phyloP scores from a whole-genome alignment of 495 filamentous ascomycete genomes.

The Penicillium soppii region DNA sequence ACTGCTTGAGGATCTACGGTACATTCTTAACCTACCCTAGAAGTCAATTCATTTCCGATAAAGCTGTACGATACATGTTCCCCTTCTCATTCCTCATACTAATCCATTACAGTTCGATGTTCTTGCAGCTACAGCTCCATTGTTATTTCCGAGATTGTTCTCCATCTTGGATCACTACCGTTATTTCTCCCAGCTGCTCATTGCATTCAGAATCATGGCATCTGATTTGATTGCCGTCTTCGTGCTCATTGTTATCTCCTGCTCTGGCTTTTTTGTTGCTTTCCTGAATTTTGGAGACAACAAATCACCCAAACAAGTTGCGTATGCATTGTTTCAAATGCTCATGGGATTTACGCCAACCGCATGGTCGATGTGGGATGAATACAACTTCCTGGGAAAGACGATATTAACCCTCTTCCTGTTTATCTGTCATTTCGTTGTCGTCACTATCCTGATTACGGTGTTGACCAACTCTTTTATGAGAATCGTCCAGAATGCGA shows the following conservation, averaged over 20 bases:
- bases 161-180: slow-evolving; percentile 89
- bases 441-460: slow-evolving; percentile 90
- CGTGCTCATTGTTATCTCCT: slow-evolving; percentile 77
- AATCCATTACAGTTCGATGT: slow-evolving; percentile 64
- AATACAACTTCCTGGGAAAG: slow-evolving; percentile 76
- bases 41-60: slow-evolving; percentile 63
- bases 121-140: slow-evolving; percentile 81
- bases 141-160: slow-evolving; percentile 87
- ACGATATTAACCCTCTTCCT: slow-evolving; percentile 75
- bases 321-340: slow-evolving; percentile 88
- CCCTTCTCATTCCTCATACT: neutral
- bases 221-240: slow-evolving; percentile 82
- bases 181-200: slow-evolving; percentile 91
- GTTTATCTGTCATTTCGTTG: slow-evolving; percentile 90
- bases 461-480: slow-evolving; percentile 94
- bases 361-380: slow-evolving; percentile 70
- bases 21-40: slow-evolving; percentile 70
- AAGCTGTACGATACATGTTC: slow-evolving; percentile 43
- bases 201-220: slow-evolving; percentile 90
- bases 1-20: slow-evolving; percentile 82
- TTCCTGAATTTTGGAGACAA: slow-evolving; percentile 75
- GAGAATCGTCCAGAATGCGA: slow-evolving; percentile 87
- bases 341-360: slow-evolving; percentile 84
- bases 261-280: slow-evolving; percentile 92
- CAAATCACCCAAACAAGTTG: slow-evolving; percentile 63